Evolutionary conservation across 768 basidiomycete species (phyloP).

Genomic region (Infundibulicybe gibba): DNA sequence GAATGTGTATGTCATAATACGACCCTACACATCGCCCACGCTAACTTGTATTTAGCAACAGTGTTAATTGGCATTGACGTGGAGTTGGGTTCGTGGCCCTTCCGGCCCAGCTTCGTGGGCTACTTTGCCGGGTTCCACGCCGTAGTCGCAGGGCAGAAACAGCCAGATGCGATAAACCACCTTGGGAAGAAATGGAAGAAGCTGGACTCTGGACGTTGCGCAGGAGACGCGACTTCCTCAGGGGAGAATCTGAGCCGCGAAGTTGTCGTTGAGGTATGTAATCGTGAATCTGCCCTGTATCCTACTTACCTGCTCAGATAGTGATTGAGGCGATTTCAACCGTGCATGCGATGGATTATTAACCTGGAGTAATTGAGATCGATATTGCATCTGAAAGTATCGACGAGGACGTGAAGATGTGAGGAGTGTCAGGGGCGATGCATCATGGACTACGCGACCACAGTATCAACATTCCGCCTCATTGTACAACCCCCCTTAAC

Average conservation of each 20-base stretch:
- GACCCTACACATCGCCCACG: neutral
- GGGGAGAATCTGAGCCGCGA: slow-evolving; percentile 68
- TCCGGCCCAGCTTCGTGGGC: slow-evolving; percentile 98
- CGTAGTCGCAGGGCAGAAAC: slow-evolving; percentile 92
- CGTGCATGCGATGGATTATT: slow-evolving; percentile 90
- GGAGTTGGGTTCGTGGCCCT: slow-evolving; percentile 91
- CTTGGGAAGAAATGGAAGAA: slow-evolving; percentile 99
- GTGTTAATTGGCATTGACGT: slow-evolving; percentile 91
- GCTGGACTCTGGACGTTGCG: slow-evolving; percentile 72
- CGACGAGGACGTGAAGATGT: slow-evolving; percentile 71
- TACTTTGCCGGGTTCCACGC: slow-evolving; percentile 99
- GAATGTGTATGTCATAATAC: slow-evolving; percentile 66
- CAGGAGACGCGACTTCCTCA: slow-evolving; percentile 73
- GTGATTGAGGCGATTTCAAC: slow-evolving; percentile 94
- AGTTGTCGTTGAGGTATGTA: slow-evolving; percentile 85
- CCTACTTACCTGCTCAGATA: too few relatives aligned
- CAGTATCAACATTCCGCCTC: too few relatives aligned
- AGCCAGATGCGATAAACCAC: slow-evolving; percentile 98
- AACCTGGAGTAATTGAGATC: slow-evolving; percentile 96
- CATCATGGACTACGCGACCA: slow-evolving; percentile 75
- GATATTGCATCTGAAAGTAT: slow-evolving; percentile 80
- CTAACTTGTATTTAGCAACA: slow-evolving; percentile 63
- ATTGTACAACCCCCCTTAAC: too few relatives aligned
- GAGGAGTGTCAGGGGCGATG: slow-evolving; percentile 80
- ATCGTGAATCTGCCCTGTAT: neutral